Conservation (phyloP, 441 rosid species). For the Macaranga tanarius region DNA sequence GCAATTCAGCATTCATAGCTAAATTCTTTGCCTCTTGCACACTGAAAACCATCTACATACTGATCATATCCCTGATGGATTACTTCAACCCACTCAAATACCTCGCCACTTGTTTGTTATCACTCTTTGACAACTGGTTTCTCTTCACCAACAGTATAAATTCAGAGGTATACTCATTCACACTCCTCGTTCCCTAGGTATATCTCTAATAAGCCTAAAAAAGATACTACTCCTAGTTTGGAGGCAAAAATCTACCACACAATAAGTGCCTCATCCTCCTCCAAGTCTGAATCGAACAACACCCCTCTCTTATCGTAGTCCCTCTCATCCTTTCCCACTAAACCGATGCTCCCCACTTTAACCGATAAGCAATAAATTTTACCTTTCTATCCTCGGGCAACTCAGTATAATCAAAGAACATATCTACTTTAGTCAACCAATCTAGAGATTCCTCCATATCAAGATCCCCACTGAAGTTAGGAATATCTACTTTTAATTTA, state of each 20-base stretch:
- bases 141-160: not conserved
- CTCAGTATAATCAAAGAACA: too few relatives aligned
- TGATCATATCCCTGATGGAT: not conserved
- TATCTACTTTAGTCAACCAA: too few relatives aligned
- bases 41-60: too few relatives aligned
- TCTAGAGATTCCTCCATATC: too few relatives aligned
- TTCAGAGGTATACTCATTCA: not conserved
- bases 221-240: not conserved
- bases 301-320: not conserved
- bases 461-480: too few relatives aligned
- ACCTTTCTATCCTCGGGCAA: too few relatives aligned
- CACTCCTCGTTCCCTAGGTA: not conserved
- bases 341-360: constrained; percentile 6
- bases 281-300: not conserved
- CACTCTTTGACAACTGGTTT: not conserved
- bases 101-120: not conserved
- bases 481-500: too few relatives aligned
- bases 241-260: not conserved
- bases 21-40: not conserved
- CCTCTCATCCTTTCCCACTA: constrained; percentile 11
- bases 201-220: not conserved
- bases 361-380: not conserved
- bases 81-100: not conserved
- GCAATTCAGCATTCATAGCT: not conserved
- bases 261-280: not conserved